These are phyloP conservation scores for Dothideomycetes sp. DNA, from an alignment of 2,329 filamentous ascomycete genomes.

Conservation along the genomic window DNA sequence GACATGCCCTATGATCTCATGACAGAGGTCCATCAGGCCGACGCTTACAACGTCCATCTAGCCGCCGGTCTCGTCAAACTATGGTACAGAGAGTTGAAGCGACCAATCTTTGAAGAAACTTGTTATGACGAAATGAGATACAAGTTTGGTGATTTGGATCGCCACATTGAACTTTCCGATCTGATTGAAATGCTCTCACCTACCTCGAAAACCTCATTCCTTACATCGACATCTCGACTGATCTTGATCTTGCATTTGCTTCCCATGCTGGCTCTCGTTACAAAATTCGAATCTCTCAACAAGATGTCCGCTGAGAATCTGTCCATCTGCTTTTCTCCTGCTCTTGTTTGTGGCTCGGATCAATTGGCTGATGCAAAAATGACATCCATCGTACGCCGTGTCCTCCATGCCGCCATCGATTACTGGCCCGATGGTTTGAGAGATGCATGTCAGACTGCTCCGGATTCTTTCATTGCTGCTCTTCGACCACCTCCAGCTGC, in stretches of 20 bases:
- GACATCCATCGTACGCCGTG: conserved; percentile 41
- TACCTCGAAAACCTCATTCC: conserved; percentile 36
- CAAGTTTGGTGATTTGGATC: conserved; percentile 32
- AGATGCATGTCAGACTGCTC: conserved; percentile 32
- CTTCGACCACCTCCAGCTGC: conserved; percentile 32
- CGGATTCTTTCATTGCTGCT: conserved; percentile 30
- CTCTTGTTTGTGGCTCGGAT: conserved; percentile 43
- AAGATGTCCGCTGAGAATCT: conserved; percentile 48
- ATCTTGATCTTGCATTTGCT: conserved; percentile 44
- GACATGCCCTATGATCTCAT: conserved; percentile 30
- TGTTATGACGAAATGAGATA: conserved; percentile 40
- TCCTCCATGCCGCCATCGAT: conserved; percentile 41
- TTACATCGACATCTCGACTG: conserved; percentile 37
- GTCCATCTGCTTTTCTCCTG: conserved; percentile 46
- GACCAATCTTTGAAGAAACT: conserved; percentile 42
- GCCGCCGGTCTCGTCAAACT: conserved; percentile 46
- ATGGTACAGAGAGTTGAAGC: conserved; percentile 46
- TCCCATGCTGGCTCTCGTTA: conserved; percentile 41
- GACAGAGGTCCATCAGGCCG: conserved; percentile 37
- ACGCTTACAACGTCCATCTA: conserved; percentile 45
- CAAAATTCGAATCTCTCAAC: conserved; percentile 39
- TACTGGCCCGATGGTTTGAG: conserved; percentile 37
- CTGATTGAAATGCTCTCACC: conserved; percentile 39
- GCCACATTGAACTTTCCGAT: conserved; percentile 32
- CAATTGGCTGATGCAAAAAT: conserved; percentile 47